Evolutionary conservation across 208 protist species (phyloP), one percentile per base, ranked within the genome.

Genomic region (Leishmania braziliensis): DNA sequence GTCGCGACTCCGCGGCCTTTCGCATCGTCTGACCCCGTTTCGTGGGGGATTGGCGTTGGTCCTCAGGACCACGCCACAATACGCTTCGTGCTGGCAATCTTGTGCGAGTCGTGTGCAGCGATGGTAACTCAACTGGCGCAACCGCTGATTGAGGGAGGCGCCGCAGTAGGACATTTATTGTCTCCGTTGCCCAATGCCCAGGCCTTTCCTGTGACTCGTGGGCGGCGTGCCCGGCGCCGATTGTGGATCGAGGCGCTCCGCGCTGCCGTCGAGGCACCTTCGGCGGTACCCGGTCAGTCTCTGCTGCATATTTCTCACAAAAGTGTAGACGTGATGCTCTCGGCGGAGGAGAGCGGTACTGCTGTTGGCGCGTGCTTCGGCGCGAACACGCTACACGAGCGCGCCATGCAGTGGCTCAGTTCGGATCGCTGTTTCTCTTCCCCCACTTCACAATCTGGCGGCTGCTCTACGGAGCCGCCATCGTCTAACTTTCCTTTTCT

Each of bases 171-270:
- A 14, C 6, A 3, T 8, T 62, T 12, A 43, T 36, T 63, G 9
- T 48, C 56, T 68, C 48, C 54, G 43, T 58, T 46, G 58, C 46
- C 12, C 48, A 46, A n/a, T 43, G 58, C 18, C 36, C 20, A 16
- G 36, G 10, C 75, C 56, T 68, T 58, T 68, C 23, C 72, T 26
- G 6, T 39, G 39, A 53, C 65, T 33, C 53, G 82, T 75, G 78
- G 86, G 23, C 79, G 82, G 51, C 81, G 56, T n/a, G 79, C 83
- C 26, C 89, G 84, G 69, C 81, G 84, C 9, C 83, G 75, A 9
- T 75, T 93, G 26, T 89, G 86, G 81, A 62, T 81, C 14, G 70
- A 86, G 68, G 87, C 78, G 63, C 73, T 91, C 48, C 69, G 82
- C 46, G 77, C 51, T 56, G 26, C 77, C 4, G 82, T 85, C 20